Evolutionary conservation across 2,329 filamentous ascomycete species (phyloP), one percentile per base, ranked within the genome.

Genomic region (Ceratocystis ficicola): DNA sequence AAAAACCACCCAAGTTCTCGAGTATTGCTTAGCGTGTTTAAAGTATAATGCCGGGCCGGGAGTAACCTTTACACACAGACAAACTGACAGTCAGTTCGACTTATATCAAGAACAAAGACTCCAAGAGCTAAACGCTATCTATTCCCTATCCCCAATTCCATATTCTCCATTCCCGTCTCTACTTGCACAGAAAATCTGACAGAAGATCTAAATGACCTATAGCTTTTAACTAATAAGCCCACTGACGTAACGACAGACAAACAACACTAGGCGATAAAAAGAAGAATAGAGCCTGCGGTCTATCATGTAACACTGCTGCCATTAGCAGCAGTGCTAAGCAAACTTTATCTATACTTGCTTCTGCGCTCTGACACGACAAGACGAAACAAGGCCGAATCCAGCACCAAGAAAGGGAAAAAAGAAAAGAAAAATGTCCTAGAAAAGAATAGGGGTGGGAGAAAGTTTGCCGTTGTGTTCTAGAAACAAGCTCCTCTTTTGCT

Each of bases 41-140:
- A 25, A 30, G 50, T 57, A 28, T 57, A 57, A 28, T 57, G 22
- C 50, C 50, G 22, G 50, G 22, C 50, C 50, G 22, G 50, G 50
- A 57, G 50, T 57, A 30, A 57, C 50, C 50, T 57, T 57, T 57
- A 28, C 50, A 57, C 50, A 57, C 50, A 57, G 50, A 57, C 50
- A 32, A 57, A 57, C 25, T 57, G 50, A 57, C 22, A 57, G 50
- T 57, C 22, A 57, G 25, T 57, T 25, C 17, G 22, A 30, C 22
- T 36, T 17, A 28, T 57, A 17, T 20, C 12, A 50, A 22, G 7
- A 50, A 20, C n/a, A 48, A 20, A 50, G 46, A 17, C n/a, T 57
- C 32, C 50, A 57, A 30, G 50, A 57, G 25, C 22, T 50, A 50
- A 50, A 10, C 17, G 8, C 46, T 50, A 50, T n/a, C 46, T 17